Conservation (phyloP, 2,329 filamentous ascomycete species). For the Ophiostoma sp. region DNA sequence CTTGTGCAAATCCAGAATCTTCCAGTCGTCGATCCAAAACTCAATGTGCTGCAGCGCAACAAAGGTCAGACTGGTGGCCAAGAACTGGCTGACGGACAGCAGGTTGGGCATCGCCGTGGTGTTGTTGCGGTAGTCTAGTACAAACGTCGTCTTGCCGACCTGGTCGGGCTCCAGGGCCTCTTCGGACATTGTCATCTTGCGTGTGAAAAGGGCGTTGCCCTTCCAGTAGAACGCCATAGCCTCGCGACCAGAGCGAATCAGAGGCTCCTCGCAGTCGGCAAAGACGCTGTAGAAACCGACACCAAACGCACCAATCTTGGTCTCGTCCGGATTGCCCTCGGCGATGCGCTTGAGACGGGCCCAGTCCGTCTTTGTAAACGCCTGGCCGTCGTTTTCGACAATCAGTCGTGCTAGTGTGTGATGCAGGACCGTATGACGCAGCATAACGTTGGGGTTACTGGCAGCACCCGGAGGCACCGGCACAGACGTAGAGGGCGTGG, state of each 20-base stretch:
- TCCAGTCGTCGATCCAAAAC: constrained; percentile 86
- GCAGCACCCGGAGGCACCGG: constrained; percentile 56
- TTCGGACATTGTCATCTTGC: constrained; percentile 70
- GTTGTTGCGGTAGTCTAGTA: constrained; percentile 88
- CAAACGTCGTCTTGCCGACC: constrained; percentile 77
- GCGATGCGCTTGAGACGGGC: constrained; percentile 90
- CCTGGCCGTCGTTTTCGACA: constrained; percentile 87
- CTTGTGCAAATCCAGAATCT: constrained; percentile 76
- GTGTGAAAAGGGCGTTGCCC: constrained; percentile 93
- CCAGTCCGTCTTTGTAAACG: constrained; percentile 92
- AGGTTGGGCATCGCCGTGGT: constrained; percentile 85
- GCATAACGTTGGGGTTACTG: constrained; percentile 39
- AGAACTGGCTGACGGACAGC: constrained; percentile 83
- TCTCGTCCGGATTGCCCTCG: constrained; percentile 98
- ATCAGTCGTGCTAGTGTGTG: constrained; percentile 86
- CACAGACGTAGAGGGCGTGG: constrained; percentile 75
- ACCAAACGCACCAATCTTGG: constrained; percentile 97
- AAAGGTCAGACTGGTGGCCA: constrained; percentile 94
- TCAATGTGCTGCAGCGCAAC: constrained; percentile 86
- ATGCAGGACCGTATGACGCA: constrained; percentile 81
- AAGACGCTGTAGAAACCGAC: constrained; percentile 99
- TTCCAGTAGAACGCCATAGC: constrained; percentile 99
- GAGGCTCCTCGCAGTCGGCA: constrained; percentile 95
- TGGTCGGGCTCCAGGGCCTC: constrained; percentile 54
- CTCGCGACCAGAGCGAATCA: constrained; percentile 87